A percentile compares a stretch with the other conserved stretches of the same genome.
phyloP scores from a whole-genome alignment of 257 asterid species.

The Gardenia jasminoides region DNA sequence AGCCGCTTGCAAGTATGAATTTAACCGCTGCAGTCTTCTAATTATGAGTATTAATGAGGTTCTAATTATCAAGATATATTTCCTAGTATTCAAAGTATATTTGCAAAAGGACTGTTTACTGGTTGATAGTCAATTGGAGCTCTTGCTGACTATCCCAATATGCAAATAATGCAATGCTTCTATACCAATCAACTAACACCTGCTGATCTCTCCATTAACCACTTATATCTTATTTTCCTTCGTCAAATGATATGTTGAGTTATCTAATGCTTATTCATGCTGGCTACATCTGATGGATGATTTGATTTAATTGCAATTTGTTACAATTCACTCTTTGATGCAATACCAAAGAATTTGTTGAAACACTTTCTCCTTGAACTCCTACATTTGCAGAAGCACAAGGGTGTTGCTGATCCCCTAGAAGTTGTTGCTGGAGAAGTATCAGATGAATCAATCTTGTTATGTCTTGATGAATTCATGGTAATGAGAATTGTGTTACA shows the following conservation, averaged over 20 bases:
- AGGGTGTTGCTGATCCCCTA: constrained; percentile 82
- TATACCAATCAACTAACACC: not conserved
- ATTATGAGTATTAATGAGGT: not conserved
- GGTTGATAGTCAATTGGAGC: not conserved
- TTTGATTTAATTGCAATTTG: not conserved
- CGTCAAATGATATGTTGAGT: not conserved
- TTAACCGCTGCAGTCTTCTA: constrained; percentile 6
- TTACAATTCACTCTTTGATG: too few species aligned
- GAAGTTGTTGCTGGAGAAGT: constrained; percentile 32
- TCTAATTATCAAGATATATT: not conserved
- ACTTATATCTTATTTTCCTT: not conserved
- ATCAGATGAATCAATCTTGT: constrained; percentile 75
- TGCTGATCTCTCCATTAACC: not conserved
- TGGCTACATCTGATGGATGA: not conserved
- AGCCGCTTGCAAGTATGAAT: constrained; percentile 76
- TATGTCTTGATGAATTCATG: constrained; percentile 96
- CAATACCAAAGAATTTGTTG: too few species aligned
- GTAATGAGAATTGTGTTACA: constrained; percentile 30
- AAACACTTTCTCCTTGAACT: not conserved
- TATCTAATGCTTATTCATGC: not conserved
- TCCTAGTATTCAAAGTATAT: constrained; percentile 1
- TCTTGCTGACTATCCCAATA: not conserved
- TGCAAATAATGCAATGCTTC: not conserved
- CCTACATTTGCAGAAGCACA: constrained; percentile 69
- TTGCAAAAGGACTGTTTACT: not conserved